A percentile compares a stretch with the other conserved stretches of the same genome.
These are phyloP conservation scores for Acrodontium crateriforme DNA, from an alignment of 2,329 filamentous ascomycete genomes.

Conservation along the genomic window DNA sequence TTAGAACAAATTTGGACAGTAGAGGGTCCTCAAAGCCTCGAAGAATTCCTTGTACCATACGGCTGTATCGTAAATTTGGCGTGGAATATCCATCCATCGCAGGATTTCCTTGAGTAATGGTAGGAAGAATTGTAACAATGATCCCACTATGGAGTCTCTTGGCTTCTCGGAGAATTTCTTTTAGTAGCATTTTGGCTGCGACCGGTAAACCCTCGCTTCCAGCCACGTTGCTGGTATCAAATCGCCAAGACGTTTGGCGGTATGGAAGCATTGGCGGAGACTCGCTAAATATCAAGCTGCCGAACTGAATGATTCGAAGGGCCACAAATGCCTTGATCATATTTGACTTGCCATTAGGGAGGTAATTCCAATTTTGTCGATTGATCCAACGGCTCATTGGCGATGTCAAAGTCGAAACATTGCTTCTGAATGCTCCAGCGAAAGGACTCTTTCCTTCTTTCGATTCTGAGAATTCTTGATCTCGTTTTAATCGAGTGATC, in stretches of 20 bases:
- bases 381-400: constrained; percentile 31
- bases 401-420: constrained; percentile 78
- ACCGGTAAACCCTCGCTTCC: no score
- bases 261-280: no score
- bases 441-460: constrained; percentile 95
- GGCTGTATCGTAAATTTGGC: no score
- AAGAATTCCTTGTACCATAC: constrained; percentile 76
- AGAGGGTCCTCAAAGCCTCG: constrained; percentile 93
- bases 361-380: constrained; percentile 54
- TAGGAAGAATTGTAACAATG: constrained; percentile 72
- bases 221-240: no score
- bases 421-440: constrained; percentile 78
- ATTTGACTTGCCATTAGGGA: constrained; percentile 64
- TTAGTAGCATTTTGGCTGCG: no score
- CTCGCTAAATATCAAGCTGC: no score
- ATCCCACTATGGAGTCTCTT: constrained; percentile 53
- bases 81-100: constrained; percentile 79
- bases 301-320: constrained; percentile 70
- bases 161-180: constrained; percentile 61
- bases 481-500: constrained; percentile 95
- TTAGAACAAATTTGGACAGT: constrained; percentile 94
- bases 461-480: constrained; percentile 80
- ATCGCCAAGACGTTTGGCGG: no score
- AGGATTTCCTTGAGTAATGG: constrained; percentile 87
- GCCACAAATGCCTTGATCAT: constrained; percentile 60